Evolutionary conservation across 2,329 filamentous ascomycete genomes (phyloP), one percentile per base, ranked within the genome.

Genomic region (Fusarium oligoseptatum): DNA sequence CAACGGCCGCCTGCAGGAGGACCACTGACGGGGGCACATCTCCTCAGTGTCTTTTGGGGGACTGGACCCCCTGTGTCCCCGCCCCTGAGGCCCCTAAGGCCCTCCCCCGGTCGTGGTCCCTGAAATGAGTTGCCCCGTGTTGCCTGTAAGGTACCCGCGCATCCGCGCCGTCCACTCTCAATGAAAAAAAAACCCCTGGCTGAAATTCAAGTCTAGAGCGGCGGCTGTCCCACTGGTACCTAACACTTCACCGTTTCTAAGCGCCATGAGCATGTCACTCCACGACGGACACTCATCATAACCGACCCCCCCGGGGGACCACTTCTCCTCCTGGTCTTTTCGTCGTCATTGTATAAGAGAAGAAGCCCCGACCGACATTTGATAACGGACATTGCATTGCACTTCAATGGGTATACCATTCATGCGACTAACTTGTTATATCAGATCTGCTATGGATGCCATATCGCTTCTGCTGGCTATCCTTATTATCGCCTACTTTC

Each of bases 71-170:
- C n/a, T 29, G 27, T 29, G 29, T 3, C 29, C 50, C 39, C 39
- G 50, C 29, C 52, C 50, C 50, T 56, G 29, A 56, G 32, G 50
- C 50, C 52, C 29, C 27, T 22, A 22, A 32, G 20, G 24, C 20
- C n/a, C 27, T 32, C 50, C 39, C 72, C 72, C 62, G 66, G 70
- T 70, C 66, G 32, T 64, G 71, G 72, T 75, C 73, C 73, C 72
- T 74, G 68, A 74, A 74, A 74, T 74, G 72, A 75, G 65, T 52
- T 70, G 58, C 63, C 48, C 60, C 57, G 50, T 43, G 27, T 43
- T 43, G 27, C 45, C 71, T 75, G 73, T 58, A 75, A 75, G 73
- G 72, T 75, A 75, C 72, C 66, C 69, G 72, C 50, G 60, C 60
- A 48, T 41, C 64, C 64, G 32, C 32, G 32, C 32, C 32, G 32